Conservation (phyloP, 23 red algal genomes). For the Gracilaria domingensis region DNA sequence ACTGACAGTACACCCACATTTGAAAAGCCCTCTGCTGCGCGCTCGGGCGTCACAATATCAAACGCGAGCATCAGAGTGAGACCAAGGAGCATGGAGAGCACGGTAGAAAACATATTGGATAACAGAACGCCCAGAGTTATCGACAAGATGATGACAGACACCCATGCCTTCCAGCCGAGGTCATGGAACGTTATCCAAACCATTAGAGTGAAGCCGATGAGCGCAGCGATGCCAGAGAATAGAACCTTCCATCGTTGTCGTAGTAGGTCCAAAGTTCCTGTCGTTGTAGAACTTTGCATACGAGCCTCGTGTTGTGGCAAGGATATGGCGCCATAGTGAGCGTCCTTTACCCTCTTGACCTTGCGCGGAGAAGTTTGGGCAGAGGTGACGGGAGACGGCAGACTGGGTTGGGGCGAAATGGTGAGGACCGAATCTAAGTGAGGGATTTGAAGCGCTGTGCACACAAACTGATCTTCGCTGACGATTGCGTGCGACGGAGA, state of each 20-base stretch:
- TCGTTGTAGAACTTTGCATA: no score
- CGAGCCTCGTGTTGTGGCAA: not conserved
- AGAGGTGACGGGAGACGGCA: not conserved
- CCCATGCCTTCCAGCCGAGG: slow-evolving; percentile 77
- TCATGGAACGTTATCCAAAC: slow-evolving; percentile 58
- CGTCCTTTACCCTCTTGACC: not conserved
- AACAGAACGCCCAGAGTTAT: slow-evolving; percentile 64
- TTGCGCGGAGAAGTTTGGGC: slow-evolving; percentile 3
- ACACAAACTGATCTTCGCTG: slow-evolving; percentile 34
- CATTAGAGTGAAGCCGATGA: slow-evolving; percentile 46
- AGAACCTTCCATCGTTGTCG: slow-evolving; percentile 9
- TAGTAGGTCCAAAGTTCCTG: not conserved
- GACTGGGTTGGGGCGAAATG: not conserved
- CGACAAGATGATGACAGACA: slow-evolving; percentile 65
- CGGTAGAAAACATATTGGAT: slow-evolving; percentile 62
- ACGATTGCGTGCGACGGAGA: not conserved
- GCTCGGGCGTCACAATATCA: slow-evolving; percentile 55
- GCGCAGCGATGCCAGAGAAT: slow-evolving; percentile 21
- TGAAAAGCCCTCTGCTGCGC: slow-evolving; percentile 73
- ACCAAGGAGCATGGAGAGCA: slow-evolving; percentile 48
- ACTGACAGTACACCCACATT: slow-evolving; percentile 80
- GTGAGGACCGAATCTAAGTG: not conserved
- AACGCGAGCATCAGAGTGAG: slow-evolving; percentile 70
- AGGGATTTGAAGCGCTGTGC: slow-evolving; percentile 14
- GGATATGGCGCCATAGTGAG: not conserved